Base-by-base conservation (phyloP, 495 filamentous ascomycete species). In the Aspergillus bertholletiae region DNA sequence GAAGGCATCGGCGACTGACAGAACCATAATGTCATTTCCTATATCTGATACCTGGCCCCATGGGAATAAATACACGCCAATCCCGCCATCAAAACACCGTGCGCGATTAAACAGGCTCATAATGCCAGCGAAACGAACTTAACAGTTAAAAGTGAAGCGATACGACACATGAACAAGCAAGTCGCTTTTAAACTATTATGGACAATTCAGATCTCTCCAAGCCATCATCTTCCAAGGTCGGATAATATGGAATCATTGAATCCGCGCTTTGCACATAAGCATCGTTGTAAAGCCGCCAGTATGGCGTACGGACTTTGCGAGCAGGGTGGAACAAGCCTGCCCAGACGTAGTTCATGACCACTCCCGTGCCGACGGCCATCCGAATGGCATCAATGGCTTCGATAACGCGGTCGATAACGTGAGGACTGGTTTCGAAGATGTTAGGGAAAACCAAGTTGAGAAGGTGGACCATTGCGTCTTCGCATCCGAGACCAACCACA, bases 381-480 rank as follows among this genome's bases (percentile, higher is more conserved):
- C 95, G 80, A 54, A 97, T 87, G n/a, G 91, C 94, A 66, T 96
- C 92, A 61, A 99, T 92, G 30, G 94, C 94, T 67, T 97, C 95
- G 49, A 97, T 87, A 53, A 99, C 91, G 11, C 95, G 84, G 69
- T 99, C 95, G 60, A 99, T 99, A 57, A 99, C 95, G 79, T 99
- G 95, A 8, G 95, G 95, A 56, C 87, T 91, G 2, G 95, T 99
- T 74, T 99, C 95, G 74, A 97, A 99, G 61, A 99, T 81, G 67
- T 99, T 99, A 15, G 95, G 95, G 71, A 90, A 96, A 11, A 97
- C 82, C 13, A 99, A 78, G 69, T 97, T 97, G 53, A 99, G 86
- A 11, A 99, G 81, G 77, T 99, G 95, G 44, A 97, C 77, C 92
- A 97, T 97, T 23, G 94, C 94, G 69, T 99, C 95, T 73, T 99